These are phyloP conservation scores for Botrytis paeoniae DNA, from an alignment of 2,329 filamentous ascomycete genomes.

Conservation along the genomic window DNA sequence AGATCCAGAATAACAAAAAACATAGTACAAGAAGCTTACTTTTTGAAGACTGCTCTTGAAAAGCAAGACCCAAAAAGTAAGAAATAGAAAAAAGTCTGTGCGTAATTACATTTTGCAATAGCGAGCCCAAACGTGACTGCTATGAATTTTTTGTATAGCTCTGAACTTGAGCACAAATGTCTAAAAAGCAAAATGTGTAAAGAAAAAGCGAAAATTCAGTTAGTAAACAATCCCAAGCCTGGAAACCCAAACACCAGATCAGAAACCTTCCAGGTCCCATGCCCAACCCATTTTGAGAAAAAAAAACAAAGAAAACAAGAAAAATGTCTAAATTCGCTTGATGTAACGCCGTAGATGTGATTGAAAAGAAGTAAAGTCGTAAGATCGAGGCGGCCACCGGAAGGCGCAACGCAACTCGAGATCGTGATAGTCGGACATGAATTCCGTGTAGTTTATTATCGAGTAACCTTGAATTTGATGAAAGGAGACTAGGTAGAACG, in stretches of 20 bases:
- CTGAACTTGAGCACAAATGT: constrained; percentile 29
- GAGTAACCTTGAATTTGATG: constrained; percentile 27
- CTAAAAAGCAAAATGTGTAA: constrained; percentile 35
- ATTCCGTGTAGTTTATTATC: constrained; percentile 33
- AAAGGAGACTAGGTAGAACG: constrained; percentile 21
- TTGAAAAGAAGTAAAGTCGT: constrained; percentile 34
- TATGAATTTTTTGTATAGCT: constrained; percentile 33
- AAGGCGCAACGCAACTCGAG: constrained; percentile 39
- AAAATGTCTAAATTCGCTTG: constrained; percentile 36
- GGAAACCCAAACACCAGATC: constrained; percentile 40
- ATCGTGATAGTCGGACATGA: constrained; percentile 33
- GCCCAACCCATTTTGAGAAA: constrained; percentile 39
- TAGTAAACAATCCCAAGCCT: constrained; percentile 35
- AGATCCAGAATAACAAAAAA: constrained; percentile 28
- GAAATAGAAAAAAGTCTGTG: constrained; percentile 34
- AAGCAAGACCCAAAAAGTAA: constrained; percentile 27
- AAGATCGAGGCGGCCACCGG: constrained; percentile 40
- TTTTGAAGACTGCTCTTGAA: constrained; percentile 18
- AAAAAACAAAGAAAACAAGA: constrained; percentile 27
- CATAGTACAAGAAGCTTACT: constrained; percentile 40
- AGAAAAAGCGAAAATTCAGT: constrained; percentile 31
- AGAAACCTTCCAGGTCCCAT: constrained; percentile 36
- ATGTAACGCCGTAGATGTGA: constrained; percentile 36
- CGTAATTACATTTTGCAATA: constrained; percentile 40
- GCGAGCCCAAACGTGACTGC: constrained; percentile 32